Conservation (phyloP, 75 land plant species). For the Azolla pinnata region DNA sequence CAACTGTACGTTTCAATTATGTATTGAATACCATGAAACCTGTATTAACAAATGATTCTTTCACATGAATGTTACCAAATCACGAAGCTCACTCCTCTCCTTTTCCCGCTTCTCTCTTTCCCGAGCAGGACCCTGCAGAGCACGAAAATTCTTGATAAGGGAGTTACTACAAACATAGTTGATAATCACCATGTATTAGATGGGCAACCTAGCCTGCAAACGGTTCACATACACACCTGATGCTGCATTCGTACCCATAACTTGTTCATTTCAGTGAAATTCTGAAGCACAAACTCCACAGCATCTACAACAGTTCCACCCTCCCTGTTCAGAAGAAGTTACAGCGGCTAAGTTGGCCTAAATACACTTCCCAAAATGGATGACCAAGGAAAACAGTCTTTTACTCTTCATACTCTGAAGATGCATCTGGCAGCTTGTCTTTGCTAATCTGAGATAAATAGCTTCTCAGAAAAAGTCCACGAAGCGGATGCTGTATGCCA, state of each 20-base stretch:
- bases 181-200: no score
- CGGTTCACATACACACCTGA: no score
- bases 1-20: no score
- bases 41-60: no score
- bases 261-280: conserved; percentile 97
- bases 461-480: conserved; percentile 89
- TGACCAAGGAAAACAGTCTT: no score
- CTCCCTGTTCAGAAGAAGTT: no score
- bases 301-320: conserved; percentile 84
- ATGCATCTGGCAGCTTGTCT: conserved; percentile 92
- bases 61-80: no score
- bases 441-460: conserved; percentile 87
- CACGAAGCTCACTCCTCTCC: conserved; percentile 95
- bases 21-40: not conserved
- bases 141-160: conserved; percentile 37
- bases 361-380: no score
- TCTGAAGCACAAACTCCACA: conserved; percentile 92
- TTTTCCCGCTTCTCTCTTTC: conserved; percentile 91
- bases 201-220: no score
- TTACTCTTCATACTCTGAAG: conserved; percentile 96
- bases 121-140: conserved; percentile 86
- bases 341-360: no score
- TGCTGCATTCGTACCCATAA: conserved; percentile 98
- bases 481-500: conserved; percentile 89
- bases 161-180: no score